Evolutionary conservation across 441 rosid genomes (phyloP), one percentile per base, ranked within the genome.

Genomic region (Biscutella laevigata): DNA sequence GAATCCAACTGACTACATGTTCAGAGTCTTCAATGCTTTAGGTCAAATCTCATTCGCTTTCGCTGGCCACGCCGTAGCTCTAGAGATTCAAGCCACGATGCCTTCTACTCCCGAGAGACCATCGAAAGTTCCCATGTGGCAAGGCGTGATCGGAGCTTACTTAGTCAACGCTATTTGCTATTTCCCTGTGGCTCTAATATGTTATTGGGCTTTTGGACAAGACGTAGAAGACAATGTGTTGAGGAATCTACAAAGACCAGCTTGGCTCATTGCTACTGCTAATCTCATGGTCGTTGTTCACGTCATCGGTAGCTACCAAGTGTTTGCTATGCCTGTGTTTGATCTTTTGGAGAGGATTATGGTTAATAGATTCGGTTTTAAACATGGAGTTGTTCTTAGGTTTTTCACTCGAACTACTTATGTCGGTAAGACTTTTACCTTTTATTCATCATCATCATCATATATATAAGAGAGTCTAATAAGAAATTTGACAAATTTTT

Each of bases 281-380:
- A 86, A 90, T 61, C 66, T 90, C 16, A 90, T 90, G 94, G 97
- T 89, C 12, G 95, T 89, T 5, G 73, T 89, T 45, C 95, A 89
- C 56, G 97, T 86, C 71, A 86, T 82, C 4, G 97, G 97, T 30
- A 90, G 97, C 69, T 86, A 84, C 69, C 94, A 86, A 87, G 97
- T 90, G 48, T 86, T 64, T 63, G 95, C 98, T 8, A 86, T 86
- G 94, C 98, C 98, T 2, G 92, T 84, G 33, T 90, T 90, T 56
- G 83, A 66, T 59, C 41, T 84, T 72, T 68, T 90, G 61, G 95
- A 90, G 74, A 67, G 75, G 38, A 45, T 68, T 57, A 68, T 81
- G 87, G 34, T 66, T 11, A 80, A 73, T 24, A 79, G 41, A 49
- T 24, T 81, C 17, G 70, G 77, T 48, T 76, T 85, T 42, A 79